Base-by-base conservation (phyloP, 208 protist genomes). In the Angomonas deanei region DNA sequence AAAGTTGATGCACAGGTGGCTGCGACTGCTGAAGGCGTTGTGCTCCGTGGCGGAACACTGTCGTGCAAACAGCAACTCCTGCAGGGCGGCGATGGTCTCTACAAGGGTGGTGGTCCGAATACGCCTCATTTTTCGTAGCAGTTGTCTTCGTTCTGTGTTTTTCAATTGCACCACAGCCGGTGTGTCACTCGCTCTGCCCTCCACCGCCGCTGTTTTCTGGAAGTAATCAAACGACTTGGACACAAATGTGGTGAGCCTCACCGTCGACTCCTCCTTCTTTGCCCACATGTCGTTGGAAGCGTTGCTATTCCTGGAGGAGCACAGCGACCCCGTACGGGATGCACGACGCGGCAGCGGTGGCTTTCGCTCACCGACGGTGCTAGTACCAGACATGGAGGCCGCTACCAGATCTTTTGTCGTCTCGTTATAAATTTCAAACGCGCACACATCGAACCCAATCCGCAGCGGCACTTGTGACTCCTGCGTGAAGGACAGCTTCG, bases 381-480 rank as follows among this genome's bases (percentile, higher is more conserved):
- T 15, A 42, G 11, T 42, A 15, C 15, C 36, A 15, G 36, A n/a
- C 15, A 42, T n/a, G 11, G n/a, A 5, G 47, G 23, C n/a, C 23
- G 84, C 84, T 3, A 88, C 74, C 8, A 94, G 64, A 61, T 94
- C 87, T 0, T 76, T 90, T 3, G 74, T 74, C 21, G 52, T 63
- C 58, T 94, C 87, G 60, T 91, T 91, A 65, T 94, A 92, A 23
- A 94, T 72, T 53, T 94, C 87, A 36, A 88, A 75, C 66, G 72
- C 87, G 2, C 79, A 82, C 6, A 94, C 1, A 26, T 91, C 84
- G 0, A 90, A 53, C 17, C 4, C 24, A 26, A 39, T 6, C n/a
- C 21, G 34, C 30, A 34, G 24, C 4, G 15, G 3, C 31, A 1
- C 53, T 24, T 59, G 19, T 59, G 1, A 8, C 32, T 8, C 5